Base-by-base conservation (phyloP, 495 filamentous ascomycete genomes). In the Penicillium crystallinum region DNA sequence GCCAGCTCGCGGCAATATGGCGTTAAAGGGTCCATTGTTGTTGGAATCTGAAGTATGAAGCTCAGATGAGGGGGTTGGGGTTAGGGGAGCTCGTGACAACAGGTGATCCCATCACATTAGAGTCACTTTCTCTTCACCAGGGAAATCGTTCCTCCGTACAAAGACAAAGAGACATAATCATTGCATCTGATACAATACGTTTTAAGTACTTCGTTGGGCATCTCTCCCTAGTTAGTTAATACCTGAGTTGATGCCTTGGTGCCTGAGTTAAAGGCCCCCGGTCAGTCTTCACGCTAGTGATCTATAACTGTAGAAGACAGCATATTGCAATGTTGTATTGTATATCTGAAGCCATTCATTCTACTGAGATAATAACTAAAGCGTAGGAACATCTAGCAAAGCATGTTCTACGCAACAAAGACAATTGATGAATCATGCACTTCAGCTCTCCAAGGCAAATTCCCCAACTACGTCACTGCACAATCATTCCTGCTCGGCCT, bases 391-490 rank as follows among this genome's bases (percentile, higher is more conserved):
- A 31, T 8, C 29, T 2, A 31, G 3, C 10, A 10, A 31, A 6
- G 10, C 4, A 31, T 31, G 29, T 31, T 10, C 8, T 9, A 31
- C 29, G 10, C n/a, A 36, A 36, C n/a, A 36, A 17, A 17, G 14
- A 36, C 34, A 17, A 36, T 17, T 15, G n/a, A 43, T 43, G 40
- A 47, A 38, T 57, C 46, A 65, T 65, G 59, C 59, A 65, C 43
- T 57, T 34, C 22, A 19, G 25, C 43, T 50, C 51, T 49, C 44
- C 50, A 46, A 56, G 57, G 52, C 46, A 65, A 56, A 63, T 53
- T 56, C 52, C 63, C 59, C 54, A 57, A 66, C 58, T 74, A 75
- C 70, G 72, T 75, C 72, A 75, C 68, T 67, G 53, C 58, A 46
- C 49, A 59, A 71, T 73, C 70, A 75, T 71, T 56, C 59, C 35